Evolutionary conservation across 176 grass and related monocot genomes (phyloP), one percentile per base, ranked within the genome.

Genomic region (Musa schizocarpa): DNA sequence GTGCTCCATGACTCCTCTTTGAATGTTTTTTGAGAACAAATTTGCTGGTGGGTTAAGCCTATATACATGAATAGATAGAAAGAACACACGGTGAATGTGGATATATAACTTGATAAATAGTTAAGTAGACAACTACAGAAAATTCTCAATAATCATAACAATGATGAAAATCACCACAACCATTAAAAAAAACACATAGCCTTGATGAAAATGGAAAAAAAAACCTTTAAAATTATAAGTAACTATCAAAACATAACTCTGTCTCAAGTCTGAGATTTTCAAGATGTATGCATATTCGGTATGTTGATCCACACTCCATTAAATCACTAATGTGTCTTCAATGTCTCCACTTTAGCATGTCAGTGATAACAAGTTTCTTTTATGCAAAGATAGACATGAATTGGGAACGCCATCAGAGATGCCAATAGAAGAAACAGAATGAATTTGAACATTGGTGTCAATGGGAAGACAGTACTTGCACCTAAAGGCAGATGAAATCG

Each of bases 21-120:
- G 87, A 74, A 96, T 89, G 81, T 23, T 89, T 81, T 86, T 96
- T 27, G 92, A 96, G 51, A 92, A 52, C 71, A 90, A 87, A 78
- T 71, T 96, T 74, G 87, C 63, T 4, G 89, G 78, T 55, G 92
- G 89, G 73, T 86, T 86, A 84, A 92, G 92, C 63, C 92, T 96
- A 79, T 19, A 87, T 69, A 27, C 13, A 49, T 49, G 34, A 43
- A 43, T 43, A 43, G 34, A 70, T 70, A 70, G 29, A 51, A 8
- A 50, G 9, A 70, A 1, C 20, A 52, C 9, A n/a, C 10, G 20
- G 34, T 43, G 34, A 70, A 20, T 17, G 3, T 50, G 34, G 16
- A 51, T 70, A 70, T 70, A 14, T 8, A 51, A 70, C 8, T 70
- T 9, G 19, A 70, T 11, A 70, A 70, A 52, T 20, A 69, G 10